A percentile compares a stretch with the other conserved stretches of the same genome.
phyloP scores from a whole-genome alignment of 1,284 basidiomycete species.

The Naganishia liquefaciens region DNA sequence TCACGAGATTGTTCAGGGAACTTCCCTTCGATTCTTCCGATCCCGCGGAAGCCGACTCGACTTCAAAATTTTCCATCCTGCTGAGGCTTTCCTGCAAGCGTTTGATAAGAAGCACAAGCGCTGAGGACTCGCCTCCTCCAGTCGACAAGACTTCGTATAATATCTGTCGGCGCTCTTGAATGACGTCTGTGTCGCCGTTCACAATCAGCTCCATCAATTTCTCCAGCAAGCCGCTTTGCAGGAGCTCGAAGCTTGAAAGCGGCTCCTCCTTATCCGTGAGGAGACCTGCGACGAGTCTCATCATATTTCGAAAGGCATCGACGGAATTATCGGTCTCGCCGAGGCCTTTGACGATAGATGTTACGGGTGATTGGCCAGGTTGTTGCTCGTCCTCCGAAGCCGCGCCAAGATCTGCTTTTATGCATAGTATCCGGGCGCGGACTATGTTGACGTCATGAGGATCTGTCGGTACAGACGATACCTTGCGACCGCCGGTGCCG shows the following conservation, averaged over 20 bases:
- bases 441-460: slow-evolving; percentile 88
- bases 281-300: slow-evolving; percentile 72
- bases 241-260: slow-evolving; percentile 91
- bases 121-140: slow-evolving; percentile 58
- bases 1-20: slow-evolving; percentile 60
- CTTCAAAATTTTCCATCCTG: slow-evolving; percentile 90
- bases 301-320: slow-evolving; percentile 62
- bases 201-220: slow-evolving; percentile 80
- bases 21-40: slow-evolving; percentile 38
- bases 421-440: slow-evolving; percentile 77
- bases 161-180: slow-evolving; percentile 65
- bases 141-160: slow-evolving; percentile 72
- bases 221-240: slow-evolving; percentile 91
- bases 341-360: slow-evolving; percentile 64
- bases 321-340: slow-evolving; percentile 60
- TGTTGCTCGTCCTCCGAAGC: slow-evolving; percentile 60
- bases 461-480: slow-evolving; percentile 58
- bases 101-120: slow-evolving; percentile 82
- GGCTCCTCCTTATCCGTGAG: slow-evolving; percentile 71
- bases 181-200: slow-evolving; percentile 61
- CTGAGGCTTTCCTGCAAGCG: slow-evolving; percentile 91
- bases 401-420: slow-evolving; percentile 60
- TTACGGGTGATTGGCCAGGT: slow-evolving; percentile 56
- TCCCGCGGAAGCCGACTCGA: slow-evolving; percentile 67
- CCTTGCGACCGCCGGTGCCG: slow-evolving; percentile 57